Percentiles rank a stretch among this genome's conserved stretches.
Conservation (phyloP, 495 filamentous ascomycete genomes). For the Niebla homalea region DNA sequence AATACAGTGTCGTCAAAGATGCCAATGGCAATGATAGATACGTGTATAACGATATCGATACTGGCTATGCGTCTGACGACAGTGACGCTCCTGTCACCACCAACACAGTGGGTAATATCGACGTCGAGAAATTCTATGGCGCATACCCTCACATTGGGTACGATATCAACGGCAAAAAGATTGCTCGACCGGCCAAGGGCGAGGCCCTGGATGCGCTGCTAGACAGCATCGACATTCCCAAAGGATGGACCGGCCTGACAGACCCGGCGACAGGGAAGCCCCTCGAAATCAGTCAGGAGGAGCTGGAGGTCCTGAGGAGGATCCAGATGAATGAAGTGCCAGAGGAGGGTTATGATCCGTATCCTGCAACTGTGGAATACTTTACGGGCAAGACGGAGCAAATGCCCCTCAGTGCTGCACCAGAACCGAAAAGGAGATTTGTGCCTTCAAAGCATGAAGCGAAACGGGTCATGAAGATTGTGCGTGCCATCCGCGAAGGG, state of each 20-base stretch:
- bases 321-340: constrained; percentile 85
- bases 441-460: constrained; percentile 96
- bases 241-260: constrained; percentile 94
- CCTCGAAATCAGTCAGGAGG: constrained; percentile 71
- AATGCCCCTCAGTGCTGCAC: constrained; percentile 88
- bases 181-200: constrained; percentile 88
- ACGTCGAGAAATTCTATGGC: constrained; percentile 77
- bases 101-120: constrained; percentile 94
- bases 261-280: constrained; percentile 89
- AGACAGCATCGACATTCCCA: constrained; percentile 93
- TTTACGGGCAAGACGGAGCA: constrained; percentile 81
- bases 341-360: constrained; percentile 79
- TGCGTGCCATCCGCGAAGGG: constrained; percentile 87
- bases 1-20: constrained; percentile 43
- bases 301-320: constrained; percentile 76
- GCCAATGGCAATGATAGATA: constrained; percentile 64
- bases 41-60: constrained; percentile 79
- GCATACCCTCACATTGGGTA: constrained; percentile 97
- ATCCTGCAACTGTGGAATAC: constrained; percentile 84
- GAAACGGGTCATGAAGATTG: constrained; percentile 95
- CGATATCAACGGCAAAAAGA: constrained; percentile 96
- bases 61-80: constrained; percentile 91
- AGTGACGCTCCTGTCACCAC: constrained; percentile 62
- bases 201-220: constrained; percentile 87
- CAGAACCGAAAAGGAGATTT: constrained; percentile 91